A percentile compares a stretch with the other conserved stretches of the same genome.
Evolutionary conservation across 805 yeast genomes (phyloP).

Genomic region (Wickerhamomyces bovis): DNA sequence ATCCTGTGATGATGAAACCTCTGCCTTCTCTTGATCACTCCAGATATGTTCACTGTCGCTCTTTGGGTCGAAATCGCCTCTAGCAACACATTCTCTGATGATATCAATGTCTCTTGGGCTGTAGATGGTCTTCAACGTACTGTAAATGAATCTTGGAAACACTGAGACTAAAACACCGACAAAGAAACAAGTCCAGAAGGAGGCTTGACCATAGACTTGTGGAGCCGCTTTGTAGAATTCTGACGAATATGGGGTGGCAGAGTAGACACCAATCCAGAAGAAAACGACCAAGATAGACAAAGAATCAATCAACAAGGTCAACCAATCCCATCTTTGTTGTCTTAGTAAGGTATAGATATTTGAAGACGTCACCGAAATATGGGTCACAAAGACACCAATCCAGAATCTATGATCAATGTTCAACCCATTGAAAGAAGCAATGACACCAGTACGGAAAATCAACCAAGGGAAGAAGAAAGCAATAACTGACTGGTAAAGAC

Average conservation of each 20-base stretch:
- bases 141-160: conserved; percentile 61
- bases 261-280: conserved; percentile 81
- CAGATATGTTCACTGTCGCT: conserved; percentile 46
- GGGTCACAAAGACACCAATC: conserved; percentile 63
- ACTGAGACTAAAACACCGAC: conserved; percentile 61
- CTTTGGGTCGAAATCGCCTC: conserved; percentile 55
- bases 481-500: conserved; percentile 66
- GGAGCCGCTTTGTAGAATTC: conserved; percentile 67
- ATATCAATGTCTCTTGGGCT: conserved; percentile 68
- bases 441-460: conserved; percentile 35
- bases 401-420: conserved; percentile 65
- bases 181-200: conserved; percentile 64
- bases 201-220: conserved; percentile 51
- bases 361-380: conserved; percentile 63
- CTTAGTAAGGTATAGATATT: conserved; percentile 60
- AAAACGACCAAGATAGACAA: conserved; percentile 56
- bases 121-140: conserved; percentile 45
- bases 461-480: conserved; percentile 72
- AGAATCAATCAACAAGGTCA: conserved; percentile 46
- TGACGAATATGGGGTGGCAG: conserved; percentile 43
- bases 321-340: conserved; percentile 81
- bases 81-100: conserved; percentile 60
- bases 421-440: conserved; percentile 48
- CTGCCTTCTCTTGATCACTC: conserved; percentile 8
- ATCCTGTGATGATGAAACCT: conserved; percentile 5